These are phyloP conservation scores for Carpinus fangiana DNA, from an alignment of 306 rosid genomes.

Conservation along the genomic window DNA sequence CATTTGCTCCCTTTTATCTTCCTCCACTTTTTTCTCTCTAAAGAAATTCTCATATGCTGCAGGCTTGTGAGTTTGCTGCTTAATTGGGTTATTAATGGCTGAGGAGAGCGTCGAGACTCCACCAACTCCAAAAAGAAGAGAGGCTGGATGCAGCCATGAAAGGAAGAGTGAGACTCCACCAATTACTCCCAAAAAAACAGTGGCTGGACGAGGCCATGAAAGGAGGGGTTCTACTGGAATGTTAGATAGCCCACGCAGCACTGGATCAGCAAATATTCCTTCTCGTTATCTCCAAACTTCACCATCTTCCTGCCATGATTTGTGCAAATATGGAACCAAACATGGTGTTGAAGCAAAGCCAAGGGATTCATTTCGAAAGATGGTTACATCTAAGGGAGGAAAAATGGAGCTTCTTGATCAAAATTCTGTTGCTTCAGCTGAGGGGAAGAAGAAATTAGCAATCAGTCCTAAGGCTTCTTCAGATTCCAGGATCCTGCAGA, in stretches of 20 bases:
- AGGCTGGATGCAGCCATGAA: constrained; percentile 25
- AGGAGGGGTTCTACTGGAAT: constrained; percentile 25
- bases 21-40: neutral
- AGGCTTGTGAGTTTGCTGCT: constrained; percentile 37
- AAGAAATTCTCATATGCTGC: constrained; percentile 33
- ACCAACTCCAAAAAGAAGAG: constrained; percentile 25
- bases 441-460: constrained; percentile 33
- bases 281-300: constrained; percentile 66
- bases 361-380: constrained; percentile 36
- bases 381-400: constrained; percentile 18
- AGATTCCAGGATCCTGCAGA: constrained; percentile 18
- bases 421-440: constrained; percentile 29
- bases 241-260: constrained; percentile 13
- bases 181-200: constrained; percentile 16
- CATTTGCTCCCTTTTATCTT: constrained; percentile 1
- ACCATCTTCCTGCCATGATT: constrained; percentile 73
- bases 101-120: constrained; percentile 43
- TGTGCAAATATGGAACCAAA: constrained; percentile 70
- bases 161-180: constrained; percentile 8
- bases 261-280: constrained; percentile 23
- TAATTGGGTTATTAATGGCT: constrained; percentile 38
- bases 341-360: constrained; percentile 40
- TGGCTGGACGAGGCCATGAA: constrained; percentile 25
- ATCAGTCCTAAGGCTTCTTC: constrained; percentile 27
- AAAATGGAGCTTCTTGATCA: constrained; percentile 14